Base-by-base conservation (phyloP, 371 early-diverging fungal genomes). In the Haplosporangium sp. region DNA sequence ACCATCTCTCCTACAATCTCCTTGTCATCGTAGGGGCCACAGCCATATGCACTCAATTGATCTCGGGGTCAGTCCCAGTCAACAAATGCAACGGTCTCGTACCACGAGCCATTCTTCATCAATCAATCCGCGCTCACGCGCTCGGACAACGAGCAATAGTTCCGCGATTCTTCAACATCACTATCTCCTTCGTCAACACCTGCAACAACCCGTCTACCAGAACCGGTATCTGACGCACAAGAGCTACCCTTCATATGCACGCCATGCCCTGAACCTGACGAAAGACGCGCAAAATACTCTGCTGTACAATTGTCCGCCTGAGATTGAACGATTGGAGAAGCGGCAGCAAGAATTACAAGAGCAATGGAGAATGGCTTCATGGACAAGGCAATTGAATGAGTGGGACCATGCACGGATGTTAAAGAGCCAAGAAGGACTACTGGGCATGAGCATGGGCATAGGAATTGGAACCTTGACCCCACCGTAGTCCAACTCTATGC, bases 351-450 rank as follows among this genome's bases (percentile, higher is more conserved):
- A 64, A 7, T 20, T 77, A 4, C 68, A 71, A 10, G 68, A 77
- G 48, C 67, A 61, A 12, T 77, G 79, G 79, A 59, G 79, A 20
- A 50, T 71, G 51, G 68, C 64, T 13, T 77, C 79, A 0, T 77
- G 79, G 79, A 77, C 79, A 3, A 55, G 79, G 1, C 79, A 71
- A 42, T 18, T 77, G 42, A 77, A 77, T 29, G 76, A 75, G 29
- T 75, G 76, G 76, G 76, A 75, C 12, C 76, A 75, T 55, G 76
- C 76, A 13, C 36, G 76, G 57, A 75, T 62, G 62, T 50, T 75
- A 42, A 66, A 66, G 48, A 36, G 43, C 1, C 76, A 75, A 20
- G 63, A 62, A 9, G 60, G 67, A 2, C 21, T 69, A 13, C 50
- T 74, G 13, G 75, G 75, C 12, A 23, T 65, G 11, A 55, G 62